Evolutionary conservation across 768 basidiomycete species (phyloP), one percentile per base, ranked within the genome.

Genomic region (Russula lepida): DNA sequence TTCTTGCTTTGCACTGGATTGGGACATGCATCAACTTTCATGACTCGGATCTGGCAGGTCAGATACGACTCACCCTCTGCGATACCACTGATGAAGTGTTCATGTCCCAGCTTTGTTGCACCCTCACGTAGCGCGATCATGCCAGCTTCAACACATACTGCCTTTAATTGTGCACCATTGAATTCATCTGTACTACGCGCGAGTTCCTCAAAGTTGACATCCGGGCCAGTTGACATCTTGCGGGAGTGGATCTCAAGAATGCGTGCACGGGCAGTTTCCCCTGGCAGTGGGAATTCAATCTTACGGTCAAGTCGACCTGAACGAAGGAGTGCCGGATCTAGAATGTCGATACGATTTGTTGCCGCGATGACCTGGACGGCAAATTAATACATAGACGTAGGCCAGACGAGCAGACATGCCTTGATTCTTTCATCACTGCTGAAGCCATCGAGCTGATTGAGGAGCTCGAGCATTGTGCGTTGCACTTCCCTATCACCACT

Each of bases 401-500:
- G 30, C 37, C n/a, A 33, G 23, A 11, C 27, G 47, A 23, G 15
- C 27, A 8, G 39, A 69, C 77, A 48, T 67, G 88, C 95, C 85
- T 99, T 99, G 78, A 99, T 99, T 65, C 95, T 83, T 60, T 94
- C 91, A 69, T 98, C 95, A 67, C 91, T 94, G 62, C 92, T 89
- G 75, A 99, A 99, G 32, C 97, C 97, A 69, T 99, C 97, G 46
- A 98, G 78, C 74, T 99, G 97, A 73, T 99, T 99, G 64, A 99
- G 83, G 48, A 99, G 80, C 72, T 99, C 97, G 70, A 99, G 78
- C 97, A 99, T 99, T n/a, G 97, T 99, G 64, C 97, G 78, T 74
- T 99, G 97, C n/a, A 99, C 97, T 72, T 99, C 97, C 71, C 97
- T 84, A 74, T 99, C 97, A 64, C 97, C 97, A 69, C 92, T 92